A percentile compares a stretch with the other conserved stretches of the same genome.
Evolutionary conservation across 2,329 filamentous ascomycete species (phyloP).

Genomic region (Aureobasidium vineae): DNA sequence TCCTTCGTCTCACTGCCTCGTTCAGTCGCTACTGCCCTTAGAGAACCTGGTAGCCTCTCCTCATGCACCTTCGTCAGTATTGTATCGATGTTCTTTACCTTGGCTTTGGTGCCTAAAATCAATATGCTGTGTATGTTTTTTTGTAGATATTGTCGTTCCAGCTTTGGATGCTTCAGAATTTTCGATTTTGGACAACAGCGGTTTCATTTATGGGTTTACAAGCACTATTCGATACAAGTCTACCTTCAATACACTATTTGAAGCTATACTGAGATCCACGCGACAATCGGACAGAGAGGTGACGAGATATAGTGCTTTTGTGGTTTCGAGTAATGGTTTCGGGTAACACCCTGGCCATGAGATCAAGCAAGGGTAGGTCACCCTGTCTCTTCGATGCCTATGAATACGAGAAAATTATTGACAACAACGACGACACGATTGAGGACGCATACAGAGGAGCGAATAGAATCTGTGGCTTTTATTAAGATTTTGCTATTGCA

Average conservation of each 20-base stretch:
- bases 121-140: no score
- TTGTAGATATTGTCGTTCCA: neutral
- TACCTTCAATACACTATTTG: fast-evolving
- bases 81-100: no score
- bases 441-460: neutral
- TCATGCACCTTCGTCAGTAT: no score
- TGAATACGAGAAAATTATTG: neutral
- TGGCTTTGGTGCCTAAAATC: no score
- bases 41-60: no score
- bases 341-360: neutral
- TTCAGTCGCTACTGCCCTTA: no score
- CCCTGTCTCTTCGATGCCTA: neutral
- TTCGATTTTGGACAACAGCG: no score
- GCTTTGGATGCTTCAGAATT: neutral
- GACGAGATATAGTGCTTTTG: neutral
- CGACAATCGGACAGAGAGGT: neutral
- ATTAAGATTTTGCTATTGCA: neutral
- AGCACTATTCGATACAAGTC: neutral
- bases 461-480: neutral
- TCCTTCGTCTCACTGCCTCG: no score
- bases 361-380: neutral
- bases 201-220: neutral
- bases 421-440: neutral
- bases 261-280: neutral
- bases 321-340: neutral